A percentile compares a stretch with the other conserved stretches of the same genome.
Conservation (phyloP, 2,329 filamentous ascomycete species). For the Aureobasidium sp. region DNA sequence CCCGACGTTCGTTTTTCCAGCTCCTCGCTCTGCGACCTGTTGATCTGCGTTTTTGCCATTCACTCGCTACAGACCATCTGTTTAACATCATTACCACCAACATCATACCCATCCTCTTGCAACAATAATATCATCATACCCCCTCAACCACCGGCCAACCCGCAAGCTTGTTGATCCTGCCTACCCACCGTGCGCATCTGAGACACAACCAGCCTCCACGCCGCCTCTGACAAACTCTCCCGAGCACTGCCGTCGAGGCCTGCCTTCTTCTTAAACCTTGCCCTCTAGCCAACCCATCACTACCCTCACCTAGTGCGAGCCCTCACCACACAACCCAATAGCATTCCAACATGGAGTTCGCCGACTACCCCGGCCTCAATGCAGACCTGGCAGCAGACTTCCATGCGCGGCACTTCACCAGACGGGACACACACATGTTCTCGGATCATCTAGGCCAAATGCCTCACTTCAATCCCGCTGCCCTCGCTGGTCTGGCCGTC, state of each 20-base stretch:
- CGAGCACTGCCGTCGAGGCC: conserved; percentile 8
- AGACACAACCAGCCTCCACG: conserved; percentile 8
- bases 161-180: conserved; percentile 14
- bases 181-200: conserved; percentile 9
- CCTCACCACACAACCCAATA: neutral
- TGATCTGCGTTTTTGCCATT: conserved; percentile 8
- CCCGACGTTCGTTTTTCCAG: conserved; percentile 9
- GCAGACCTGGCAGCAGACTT: conserved; percentile 17
- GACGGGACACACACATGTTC: conserved; percentile 13
- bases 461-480: conserved; percentile 20
- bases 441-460: conserved; percentile 7
- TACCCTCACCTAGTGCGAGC: neutral
- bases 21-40: neutral
- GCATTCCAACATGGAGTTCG: conserved; percentile 17
- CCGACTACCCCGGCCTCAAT: conserved; percentile 18
- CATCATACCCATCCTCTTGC: neutral
- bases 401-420: conserved; percentile 18
- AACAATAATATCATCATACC: neutral
- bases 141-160: conserved; percentile 6
- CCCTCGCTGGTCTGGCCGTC: conserved; percentile 22
- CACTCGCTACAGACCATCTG: neutral
- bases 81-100: neutral
- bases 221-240: neutral
- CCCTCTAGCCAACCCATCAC: neutral
- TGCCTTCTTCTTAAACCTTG: conserved; percentile 9